phyloP scores from a whole-genome alignment of 495 filamentous ascomycete genomes.

The Penicillium silybi region DNA sequence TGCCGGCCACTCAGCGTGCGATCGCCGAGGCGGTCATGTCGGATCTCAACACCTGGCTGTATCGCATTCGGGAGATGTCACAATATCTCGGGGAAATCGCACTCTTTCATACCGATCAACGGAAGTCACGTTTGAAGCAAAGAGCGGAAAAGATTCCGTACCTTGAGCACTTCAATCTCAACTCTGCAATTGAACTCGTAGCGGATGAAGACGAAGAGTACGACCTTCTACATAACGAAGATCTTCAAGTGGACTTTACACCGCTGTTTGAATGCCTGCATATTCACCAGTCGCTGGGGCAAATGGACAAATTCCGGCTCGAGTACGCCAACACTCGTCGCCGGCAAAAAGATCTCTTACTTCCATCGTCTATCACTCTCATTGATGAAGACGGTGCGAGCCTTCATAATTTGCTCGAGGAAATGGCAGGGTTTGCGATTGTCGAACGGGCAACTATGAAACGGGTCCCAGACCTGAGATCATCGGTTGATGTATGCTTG shows the following conservation, averaged over 20 bases:
- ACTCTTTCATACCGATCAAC: conserved; percentile 87
- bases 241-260: conserved; percentile 88
- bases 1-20: conserved; percentile 85
- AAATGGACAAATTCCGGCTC: conserved; percentile 81
- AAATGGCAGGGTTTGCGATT: conserved; percentile 94
- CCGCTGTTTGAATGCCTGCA: conserved; percentile 94
- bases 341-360: conserved; percentile 84
- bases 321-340: conserved; percentile 88
- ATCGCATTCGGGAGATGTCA: conserved; percentile 88
- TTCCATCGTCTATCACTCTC: conserved; percentile 69
- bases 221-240: conserved; percentile 89
- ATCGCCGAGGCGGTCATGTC: conserved; percentile 97
- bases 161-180: conserved; percentile 79
- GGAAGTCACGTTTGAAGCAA: conserved; percentile 79
- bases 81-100: conserved; percentile 96
- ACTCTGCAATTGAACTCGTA: conserved; percentile 92
- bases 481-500: conserved; percentile 71
- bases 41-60: conserved; percentile 97
- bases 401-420: conserved; percentile 81
- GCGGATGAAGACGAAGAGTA: conserved; percentile 95
- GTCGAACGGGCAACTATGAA: conserved; percentile 92
- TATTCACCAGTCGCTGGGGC: conserved; percentile 92
- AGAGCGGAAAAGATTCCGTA: conserved; percentile 66
- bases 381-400: conserved; percentile 69
- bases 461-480: conserved; percentile 74